A percentile compares a stretch with the other conserved stretches of the same genome.
phyloP scores from a whole-genome alignment of 75 land plant species.

The Sequoiadendron giganteum region DNA sequence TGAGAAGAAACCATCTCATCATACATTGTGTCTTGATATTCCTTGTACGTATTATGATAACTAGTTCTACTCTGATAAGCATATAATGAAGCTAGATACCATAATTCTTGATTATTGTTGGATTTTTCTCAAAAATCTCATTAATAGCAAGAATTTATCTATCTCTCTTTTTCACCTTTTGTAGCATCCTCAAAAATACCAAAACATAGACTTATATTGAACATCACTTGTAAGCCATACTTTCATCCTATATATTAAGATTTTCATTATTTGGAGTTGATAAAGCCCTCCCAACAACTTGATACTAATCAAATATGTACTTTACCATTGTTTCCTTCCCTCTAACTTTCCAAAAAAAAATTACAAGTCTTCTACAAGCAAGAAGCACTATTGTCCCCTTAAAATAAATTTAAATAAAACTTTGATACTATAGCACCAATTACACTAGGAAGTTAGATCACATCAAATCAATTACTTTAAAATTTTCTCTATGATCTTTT shows the following conservation, averaged over 20 bases:
- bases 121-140: constrained; percentile 79
- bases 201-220: constrained; percentile 60
- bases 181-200: constrained; percentile 81
- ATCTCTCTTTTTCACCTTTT: constrained; percentile 88
- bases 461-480: too few relatives aligned
- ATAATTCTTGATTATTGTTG: constrained; percentile 65
- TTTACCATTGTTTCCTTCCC: too few relatives aligned
- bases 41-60: constrained; percentile 86
- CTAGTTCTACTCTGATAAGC: constrained; percentile 72
- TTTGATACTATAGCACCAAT: too few relatives aligned
- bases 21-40: constrained; percentile 75
- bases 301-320: constrained; percentile 50
- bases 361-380: too few relatives aligned
- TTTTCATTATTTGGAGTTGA: constrained; percentile 42
- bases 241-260: constrained; percentile 59
- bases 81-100: constrained; percentile 53
- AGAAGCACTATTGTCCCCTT: too few relatives aligned
- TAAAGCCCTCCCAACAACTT: constrained; percentile 54
- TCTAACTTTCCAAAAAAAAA: too few relatives aligned
- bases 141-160: constrained; percentile 87
- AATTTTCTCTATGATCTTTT: too few relatives aligned
- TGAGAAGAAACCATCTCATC: constrained; percentile 81
- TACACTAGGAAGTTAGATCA: too few relatives aligned
- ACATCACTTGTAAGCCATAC: constrained; percentile 57
- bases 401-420: too few relatives aligned